Evolutionary conservation across 352 stramenopile genomes (phyloP), one percentile per base, ranked within the genome.

Genomic region (Peronosclerospora sorghi): DNA sequence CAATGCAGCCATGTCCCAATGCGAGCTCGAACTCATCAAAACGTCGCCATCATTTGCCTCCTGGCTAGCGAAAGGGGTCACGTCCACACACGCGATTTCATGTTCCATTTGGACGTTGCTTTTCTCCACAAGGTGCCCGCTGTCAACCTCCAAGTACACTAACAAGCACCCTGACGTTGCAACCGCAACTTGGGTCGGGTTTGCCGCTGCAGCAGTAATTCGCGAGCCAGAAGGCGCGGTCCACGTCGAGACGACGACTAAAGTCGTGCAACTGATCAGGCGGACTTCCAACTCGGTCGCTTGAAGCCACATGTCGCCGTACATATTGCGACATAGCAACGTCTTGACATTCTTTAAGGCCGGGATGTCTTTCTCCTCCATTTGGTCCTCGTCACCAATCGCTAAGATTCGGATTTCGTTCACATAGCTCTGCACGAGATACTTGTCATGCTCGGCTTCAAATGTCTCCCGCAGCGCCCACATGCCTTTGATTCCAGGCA

Each of bases 401-500:
- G 83, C 90, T 24, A 98, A 71, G 32, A 98, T 85, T 43, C 96
- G 84, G 34, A 97, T 98, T 59, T 98, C 93, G 26, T 61, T 87
- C 8, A 97, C 87, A 65, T 97, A 98, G 43, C 81, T 95, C 57
- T 98, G 94, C 30, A 99, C 69, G 24, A 99, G 67, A 60, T 95
- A 98, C 41, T 81, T 80, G 77, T 99, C 93, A 54, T 96, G 74
- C 21, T 85, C 69, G 26, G 85, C 82, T 3, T 59, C 61, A 48
- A 94, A 97, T 1, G 56, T 68, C 34, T 84, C 55, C 15, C 95
- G 84, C 45, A 98, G 56, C 7, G 76, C 76, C 94, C 94, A 99
- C 90, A 99, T 97, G 14, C 90, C 94, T 58, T 98, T 98, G 58
- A 99, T 98, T 46, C 95, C 96, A 13, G 81, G 71, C 5, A 99